These are phyloP conservation scores for Santalum album DNA, from an alignment of 164 flowering plant genomes.

Conservation along the genomic window DNA sequence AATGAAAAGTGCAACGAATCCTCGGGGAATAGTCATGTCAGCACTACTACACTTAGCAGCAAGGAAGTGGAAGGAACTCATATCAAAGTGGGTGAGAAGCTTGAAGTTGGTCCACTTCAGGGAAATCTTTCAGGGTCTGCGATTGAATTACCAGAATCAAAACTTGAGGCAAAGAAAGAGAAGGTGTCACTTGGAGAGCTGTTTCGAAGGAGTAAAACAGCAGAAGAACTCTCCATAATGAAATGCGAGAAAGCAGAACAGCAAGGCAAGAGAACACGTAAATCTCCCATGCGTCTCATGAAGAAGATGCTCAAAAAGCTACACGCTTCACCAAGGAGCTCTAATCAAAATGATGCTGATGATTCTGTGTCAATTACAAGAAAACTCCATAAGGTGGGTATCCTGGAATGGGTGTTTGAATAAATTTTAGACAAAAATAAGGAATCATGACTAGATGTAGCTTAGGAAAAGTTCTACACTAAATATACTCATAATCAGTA, in stretches of 20 bases:
- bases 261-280: conserved; percentile 12
- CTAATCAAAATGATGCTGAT: conserved; percentile 7
- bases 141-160: conserved; percentile 26
- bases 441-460: no score
- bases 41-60: conserved; percentile 7
- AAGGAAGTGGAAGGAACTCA: not conserved
- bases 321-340: conserved; percentile 11
- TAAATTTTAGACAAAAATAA: no score
- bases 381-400: conserved; percentile 27
- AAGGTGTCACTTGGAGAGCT: conserved; percentile 29
- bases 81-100: conserved; percentile 1
- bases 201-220: conserved; percentile 20
- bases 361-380: conserved; percentile 18
- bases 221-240: conserved; percentile 9
- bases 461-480: no score
- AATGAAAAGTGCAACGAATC: conserved; percentile 20
- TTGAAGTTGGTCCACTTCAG: conserved; percentile 1
- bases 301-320: conserved; percentile 30
- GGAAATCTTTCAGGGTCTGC: conserved; percentile 21
- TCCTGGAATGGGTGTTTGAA: not conserved
- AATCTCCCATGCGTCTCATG: conserved; percentile 14
- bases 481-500: no score
- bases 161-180: conserved; percentile 19
- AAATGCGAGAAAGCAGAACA: conserved; percentile 8
- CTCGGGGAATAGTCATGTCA: conserved; percentile 25